These are phyloP conservation scores for Saturnispora sekii DNA, from an alignment of 805 yeast species.

Conservation along the genomic window DNA sequence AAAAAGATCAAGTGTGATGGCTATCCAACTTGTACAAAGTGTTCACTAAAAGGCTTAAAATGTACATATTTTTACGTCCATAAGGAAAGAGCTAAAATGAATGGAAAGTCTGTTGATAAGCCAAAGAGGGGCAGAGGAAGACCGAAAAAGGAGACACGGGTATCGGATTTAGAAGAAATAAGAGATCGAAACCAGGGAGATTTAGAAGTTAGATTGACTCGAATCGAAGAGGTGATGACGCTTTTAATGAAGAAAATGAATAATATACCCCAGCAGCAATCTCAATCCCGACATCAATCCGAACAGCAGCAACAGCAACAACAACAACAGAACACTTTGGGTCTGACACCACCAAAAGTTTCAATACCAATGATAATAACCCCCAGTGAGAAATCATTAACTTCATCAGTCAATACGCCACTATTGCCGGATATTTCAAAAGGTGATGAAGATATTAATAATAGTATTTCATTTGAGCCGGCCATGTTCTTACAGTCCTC, in stretches of 20 bases:
- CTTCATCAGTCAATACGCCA: neutral
- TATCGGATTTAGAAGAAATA: no score
- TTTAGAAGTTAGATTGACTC: slow-evolving; percentile 24
- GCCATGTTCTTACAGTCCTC: slow-evolving; percentile 20
- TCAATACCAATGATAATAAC: neutral
- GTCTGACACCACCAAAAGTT: neutral
- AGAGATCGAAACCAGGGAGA: neutral
- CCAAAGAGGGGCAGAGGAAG: slow-evolving; percentile 10
- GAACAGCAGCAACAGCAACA: no score
- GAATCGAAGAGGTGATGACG: slow-evolving; percentile 28
- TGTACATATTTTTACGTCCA: slow-evolving; percentile 31
- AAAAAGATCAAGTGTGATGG: slow-evolving; percentile 47
- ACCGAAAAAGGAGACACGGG: slow-evolving; percentile 2
- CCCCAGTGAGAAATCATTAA: neutral
- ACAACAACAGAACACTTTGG: neutral
- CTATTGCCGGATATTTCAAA: neutral
- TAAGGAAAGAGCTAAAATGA: slow-evolving; percentile 18
- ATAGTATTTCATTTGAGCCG: slow-evolving; percentile 1
- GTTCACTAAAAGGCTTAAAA: slow-evolving; percentile 25
- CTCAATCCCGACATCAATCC: no score
- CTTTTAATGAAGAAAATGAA: slow-evolving; percentile 13
- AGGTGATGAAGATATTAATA: neutral
- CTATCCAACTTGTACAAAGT: slow-evolving; percentile 31
- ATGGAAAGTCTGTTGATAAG: neutral
- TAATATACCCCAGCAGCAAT: no score